Evolutionary conservation across 495 filamentous ascomycete genomes (phyloP), one percentile per base, ranked within the genome.

Genomic region (Penicillium antarcticum): DNA sequence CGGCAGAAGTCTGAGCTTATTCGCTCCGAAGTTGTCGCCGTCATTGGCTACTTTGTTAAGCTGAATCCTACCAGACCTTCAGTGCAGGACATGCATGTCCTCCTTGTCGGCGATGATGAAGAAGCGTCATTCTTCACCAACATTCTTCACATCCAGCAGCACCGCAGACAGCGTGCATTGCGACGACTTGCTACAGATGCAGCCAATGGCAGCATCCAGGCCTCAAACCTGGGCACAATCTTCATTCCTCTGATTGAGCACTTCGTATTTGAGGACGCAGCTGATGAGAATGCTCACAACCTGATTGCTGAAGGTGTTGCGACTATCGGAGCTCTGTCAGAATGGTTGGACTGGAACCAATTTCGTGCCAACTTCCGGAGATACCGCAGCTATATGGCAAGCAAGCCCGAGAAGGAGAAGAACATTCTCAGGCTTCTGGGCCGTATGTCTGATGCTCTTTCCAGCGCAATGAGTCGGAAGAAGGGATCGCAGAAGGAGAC

Each of bases 121-220:
- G 90, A 97, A 61, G 87, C 91, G 2, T 94, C 87, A 7, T 96
- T 97, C 72, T 97, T 97, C 72, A 87, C 76, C 67, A 95, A 96
- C 55, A 81, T 96, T 35, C 77, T 97, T 12, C 90, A 95, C 51
- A 92, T 95, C 40, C 95, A 96, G 52, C 85, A 92, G 38, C 87
- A 94, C 48, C 84, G 91, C 56, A 88, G 95, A 55, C 79, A 94
- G 21, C 82, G 89, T 49, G 94, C 95, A 9, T 69, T 97, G 18
- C 87, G 88, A 37, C 74, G 88, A 39, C 71, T 98, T 16, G 84
- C 87, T 40, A 69, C 69, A 10, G 83, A 85, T 45, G 87, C 87
- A 31, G 62, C 73, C 3, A 79, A 80, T 45, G 79, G 80, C 16
- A 69, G 79, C 33, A 67, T 97, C 19, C 77, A 77, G 39, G 87